phyloP scores from a whole-genome alignment of 192 early-diverging fungal species.

The Coemansia pectinata region DNA sequence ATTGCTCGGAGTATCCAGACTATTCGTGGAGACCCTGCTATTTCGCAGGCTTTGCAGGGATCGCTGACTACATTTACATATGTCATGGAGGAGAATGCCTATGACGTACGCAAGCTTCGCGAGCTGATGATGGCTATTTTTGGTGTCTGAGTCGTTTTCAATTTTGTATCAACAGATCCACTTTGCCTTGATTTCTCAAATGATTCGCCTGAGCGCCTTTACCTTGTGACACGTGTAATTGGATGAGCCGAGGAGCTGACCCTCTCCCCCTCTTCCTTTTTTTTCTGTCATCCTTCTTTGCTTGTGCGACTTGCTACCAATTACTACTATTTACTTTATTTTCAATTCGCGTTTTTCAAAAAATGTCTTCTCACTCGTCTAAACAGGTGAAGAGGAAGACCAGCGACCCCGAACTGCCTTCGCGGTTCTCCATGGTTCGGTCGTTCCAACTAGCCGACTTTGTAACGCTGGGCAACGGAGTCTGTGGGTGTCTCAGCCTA shows the following conservation, averaged over 20 bases:
- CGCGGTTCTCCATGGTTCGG: slow-evolving; percentile 58
- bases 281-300: neutral
- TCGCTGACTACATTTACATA: slow-evolving; percentile 85
- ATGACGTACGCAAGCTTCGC: slow-evolving; percentile 55
- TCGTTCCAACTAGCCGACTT: slow-evolving; percentile 80
- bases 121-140: slow-evolving; percentile 56
- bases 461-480: slow-evolving; percentile 84
- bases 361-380: neutral
- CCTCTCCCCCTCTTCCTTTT: neutral
- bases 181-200: neutral
- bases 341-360: neutral
- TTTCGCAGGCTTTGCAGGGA: slow-evolving; percentile 72
- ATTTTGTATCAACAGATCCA: neutral
- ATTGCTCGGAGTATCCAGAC: slow-evolving; percentile 77
- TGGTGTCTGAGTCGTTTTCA: slow-evolving; percentile 10
- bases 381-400: slow-evolving; percentile 35
- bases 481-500: slow-evolving; percentile 72
- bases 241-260: neutral
- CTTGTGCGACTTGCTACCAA: neutral
- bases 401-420: slow-evolving; percentile 43
- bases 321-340: neutral
- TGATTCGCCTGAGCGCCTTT: neutral
- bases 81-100: slow-evolving; percentile 69
- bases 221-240: neutral
- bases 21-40: slow-evolving; percentile 77